Conservation (phyloP, 495 filamentous ascomycete genomes). For the Penicillium angulare region DNA sequence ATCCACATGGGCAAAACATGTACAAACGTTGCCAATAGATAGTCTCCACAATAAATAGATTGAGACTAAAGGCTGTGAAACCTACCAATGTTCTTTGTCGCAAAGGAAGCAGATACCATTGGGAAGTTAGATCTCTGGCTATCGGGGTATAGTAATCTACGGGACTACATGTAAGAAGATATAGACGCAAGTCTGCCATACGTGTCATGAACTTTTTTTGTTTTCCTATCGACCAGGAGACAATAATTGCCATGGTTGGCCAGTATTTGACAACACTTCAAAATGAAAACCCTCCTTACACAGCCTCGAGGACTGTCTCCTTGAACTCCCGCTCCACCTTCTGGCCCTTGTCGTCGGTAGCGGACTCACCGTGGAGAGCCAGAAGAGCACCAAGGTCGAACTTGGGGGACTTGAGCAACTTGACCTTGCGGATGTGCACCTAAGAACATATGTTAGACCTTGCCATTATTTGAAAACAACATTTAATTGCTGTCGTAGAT, state of each 20-base stretch:
- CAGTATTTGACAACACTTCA: conserved; percentile 27
- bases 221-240: conserved; percentile 31
- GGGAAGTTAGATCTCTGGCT: too few relatives aligned
- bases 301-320: conserved; percentile 88
- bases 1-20: too few relatives aligned
- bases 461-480: background rate
- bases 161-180: too few relatives aligned
- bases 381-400: conserved; percentile 97
- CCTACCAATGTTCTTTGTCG: too few relatives aligned
- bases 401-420: conserved; percentile 96
- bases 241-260: conserved; percentile 27
- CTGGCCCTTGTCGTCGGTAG: conserved; percentile 92
- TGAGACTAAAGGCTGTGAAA: too few relatives aligned
- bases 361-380: conserved; percentile 93
- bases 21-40: too few relatives aligned
- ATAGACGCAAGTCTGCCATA: too few relatives aligned
- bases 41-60: too few relatives aligned
- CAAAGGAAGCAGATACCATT: too few relatives aligned
- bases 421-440: conserved; percentile 99
- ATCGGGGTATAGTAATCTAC: too few relatives aligned
- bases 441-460: conserved; percentile 43
- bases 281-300: conserved; percentile 58
- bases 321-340: conserved; percentile 99
- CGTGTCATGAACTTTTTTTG: conserved; percentile 36
- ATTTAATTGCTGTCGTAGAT: background rate